Evolutionary conservation across 495 filamentous ascomycete species (phyloP).

Genomic region (Penicillium argentinense): DNA sequence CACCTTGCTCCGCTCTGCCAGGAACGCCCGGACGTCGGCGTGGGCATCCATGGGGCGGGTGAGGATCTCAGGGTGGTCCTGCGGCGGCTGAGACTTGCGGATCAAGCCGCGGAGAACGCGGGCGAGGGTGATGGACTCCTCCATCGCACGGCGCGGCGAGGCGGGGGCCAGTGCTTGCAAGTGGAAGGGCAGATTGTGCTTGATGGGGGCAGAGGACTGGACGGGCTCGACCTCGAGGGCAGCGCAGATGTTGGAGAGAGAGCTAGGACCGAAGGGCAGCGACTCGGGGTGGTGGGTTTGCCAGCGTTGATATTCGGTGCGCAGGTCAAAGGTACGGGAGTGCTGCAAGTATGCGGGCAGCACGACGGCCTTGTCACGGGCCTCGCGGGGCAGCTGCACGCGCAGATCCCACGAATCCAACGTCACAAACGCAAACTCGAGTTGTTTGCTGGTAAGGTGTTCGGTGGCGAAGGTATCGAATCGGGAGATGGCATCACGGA

Average conservation of each 20-base stretch:
- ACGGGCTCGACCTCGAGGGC: constrained; percentile 97
- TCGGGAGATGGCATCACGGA: constrained; percentile 92
- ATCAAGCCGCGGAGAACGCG: constrained; percentile 89
- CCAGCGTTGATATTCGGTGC: constrained; percentile 97
- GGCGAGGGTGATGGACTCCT: constrained; percentile 92
- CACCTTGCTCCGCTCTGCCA: constrained; percentile 94
- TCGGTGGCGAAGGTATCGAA: constrained; percentile 92
- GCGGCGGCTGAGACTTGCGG: constrained; percentile 89
- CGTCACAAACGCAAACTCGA: constrained; percentile 97
- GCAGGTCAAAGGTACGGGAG: constrained; percentile 92
- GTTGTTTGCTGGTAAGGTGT: constrained; percentile 76
- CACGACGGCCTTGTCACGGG: constrained; percentile 95
- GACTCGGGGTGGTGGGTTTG: constrained; percentile 98
- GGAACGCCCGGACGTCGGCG: constrained; percentile 94
- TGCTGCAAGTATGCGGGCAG: constrained; percentile 96
- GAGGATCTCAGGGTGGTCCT: constrained; percentile 90
- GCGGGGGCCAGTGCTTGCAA: constrained; percentile 93
- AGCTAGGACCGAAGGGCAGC: constrained; percentile 91
- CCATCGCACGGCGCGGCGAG: constrained; percentile 95
- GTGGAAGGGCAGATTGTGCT: constrained; percentile 97
- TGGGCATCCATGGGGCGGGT: constrained; percentile 95
- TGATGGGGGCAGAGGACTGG: constrained; percentile 94
- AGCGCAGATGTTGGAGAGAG: constrained; percentile 94
- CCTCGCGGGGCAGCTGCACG: constrained; percentile 94
- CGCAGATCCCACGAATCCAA: constrained; percentile 98